phyloP scores from a whole-genome alignment of 345 rosid species.

The Salix exigua region DNA sequence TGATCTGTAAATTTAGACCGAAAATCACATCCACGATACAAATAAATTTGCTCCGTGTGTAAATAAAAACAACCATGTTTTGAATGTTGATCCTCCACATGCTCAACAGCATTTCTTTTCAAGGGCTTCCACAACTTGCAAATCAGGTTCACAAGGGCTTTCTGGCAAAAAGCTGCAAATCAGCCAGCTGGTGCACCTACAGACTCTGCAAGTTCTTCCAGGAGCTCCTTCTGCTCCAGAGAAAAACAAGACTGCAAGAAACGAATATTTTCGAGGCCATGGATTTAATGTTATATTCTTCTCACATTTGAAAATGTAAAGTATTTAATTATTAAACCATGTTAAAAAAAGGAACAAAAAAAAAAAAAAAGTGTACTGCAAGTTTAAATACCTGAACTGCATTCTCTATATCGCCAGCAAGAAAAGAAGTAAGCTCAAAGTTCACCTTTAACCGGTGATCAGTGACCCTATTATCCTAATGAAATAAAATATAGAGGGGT shows the following conservation, averaged over 20 bases:
- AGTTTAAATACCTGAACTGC: slow-evolving; percentile 73
- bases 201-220: slow-evolving; percentile 82
- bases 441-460: slow-evolving; percentile 95
- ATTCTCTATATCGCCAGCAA: slow-evolving; percentile 65
- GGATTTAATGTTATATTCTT: not conserved
- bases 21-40: not conserved
- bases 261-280: slow-evolving; percentile 4
- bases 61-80: not conserved
- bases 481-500: not conserved
- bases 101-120: not conserved
- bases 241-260: slow-evolving; percentile 67
- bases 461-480: slow-evolving; percentile 87
- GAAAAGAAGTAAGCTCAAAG: slow-evolving; percentile 75
- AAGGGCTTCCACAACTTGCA: not conserved
- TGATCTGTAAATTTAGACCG: not conserved
- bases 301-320: not conserved
- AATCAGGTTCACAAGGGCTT: not conserved
- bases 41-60: not conserved
- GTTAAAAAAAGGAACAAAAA: not conserved
- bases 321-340: not conserved
- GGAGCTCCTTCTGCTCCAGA: slow-evolving; percentile 79
- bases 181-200: slow-evolving; percentile 42
- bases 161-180: slow-evolving; percentile 5
- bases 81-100: not conserved
- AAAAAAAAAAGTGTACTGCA: not conserved